Evolutionary conservation across 2,329 filamentous ascomycete genomes (phyloP), one percentile per base, ranked within the genome.

Genomic region (Calonectria hawksworthii): DNA sequence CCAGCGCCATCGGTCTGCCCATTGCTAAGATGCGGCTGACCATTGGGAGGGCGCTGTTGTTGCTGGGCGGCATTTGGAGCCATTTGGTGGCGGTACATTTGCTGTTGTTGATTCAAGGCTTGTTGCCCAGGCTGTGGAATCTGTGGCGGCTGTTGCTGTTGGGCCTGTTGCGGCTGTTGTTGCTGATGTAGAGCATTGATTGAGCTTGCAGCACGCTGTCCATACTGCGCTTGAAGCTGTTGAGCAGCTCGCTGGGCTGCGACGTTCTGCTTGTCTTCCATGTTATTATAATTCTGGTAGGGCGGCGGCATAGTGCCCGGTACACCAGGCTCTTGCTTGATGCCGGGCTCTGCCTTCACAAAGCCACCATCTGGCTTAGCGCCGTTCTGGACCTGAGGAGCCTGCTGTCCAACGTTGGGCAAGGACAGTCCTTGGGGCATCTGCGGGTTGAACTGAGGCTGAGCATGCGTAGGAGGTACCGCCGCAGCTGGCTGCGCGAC

Each of bases 1-100:
- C 85, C 88, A 38, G 94, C 87, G 66, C 96, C 96, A 82, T 99
- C 96, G 18, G 93, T 93, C 84, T 98, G 89, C 76, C 83, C 86
- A 82, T 88, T 90, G 68, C 76, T 77, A 14, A 84, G 73, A 64
- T 82, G 77, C 21, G 75, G 61, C 36, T 80, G 71, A 72, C 82
- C 76, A 80, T 82, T 77, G 76, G 82, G 82, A 80, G 81, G 82
- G 85, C 77, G 82, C 51, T 84, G 83, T 66, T 84, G 84, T 63
- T 85, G 83, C 68, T 77, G 79, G 65, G 73, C 70, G 63, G 73
- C 78, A 68, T 74, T 74, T n/a, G 74, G 74, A 38, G 77, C 76
- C 74, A 78, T 80, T 73, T 80, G 81, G 54, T 81, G 84, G 67
- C 83, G 82, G 73, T 84, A 84, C 63, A 82, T 76, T 44, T 86